A percentile compares a stretch with the other conserved stretches of the same genome.
These are phyloP conservation scores for Orbilia ellipsospora DNA, from an alignment of 2,329 filamentous ascomycete genomes.

Conservation along the genomic window DNA sequence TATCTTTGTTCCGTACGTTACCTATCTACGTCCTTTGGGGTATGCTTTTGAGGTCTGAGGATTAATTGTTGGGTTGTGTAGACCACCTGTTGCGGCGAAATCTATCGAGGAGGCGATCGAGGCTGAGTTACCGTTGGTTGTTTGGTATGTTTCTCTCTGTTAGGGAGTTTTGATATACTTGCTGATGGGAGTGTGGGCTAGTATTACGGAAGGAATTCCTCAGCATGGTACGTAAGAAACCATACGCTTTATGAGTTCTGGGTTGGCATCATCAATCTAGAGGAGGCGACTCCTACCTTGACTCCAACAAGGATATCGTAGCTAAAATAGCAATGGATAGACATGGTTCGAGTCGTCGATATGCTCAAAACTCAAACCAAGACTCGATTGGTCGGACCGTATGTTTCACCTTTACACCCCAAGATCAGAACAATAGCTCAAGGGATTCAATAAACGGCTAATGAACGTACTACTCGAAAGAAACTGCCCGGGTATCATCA, in stretches of 20 bases:
- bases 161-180: not conserved
- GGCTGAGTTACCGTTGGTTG: conserved; percentile 92
- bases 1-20: conserved; percentile 89
- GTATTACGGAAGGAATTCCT: conserved; percentile 95
- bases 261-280: not conserved
- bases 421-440: not conserved
- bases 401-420: conserved; percentile 5
- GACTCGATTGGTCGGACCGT: conserved; percentile 90
- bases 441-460: not conserved
- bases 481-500: conserved; percentile 98
- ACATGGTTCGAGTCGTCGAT: conserved; percentile 99
- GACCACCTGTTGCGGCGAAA: conserved; percentile 87
- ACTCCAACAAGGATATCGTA: not conserved
- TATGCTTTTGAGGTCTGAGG: not conserved
- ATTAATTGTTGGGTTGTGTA: conserved; percentile 63
- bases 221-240: conserved; percentile 78
- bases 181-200: conserved; percentile 53
- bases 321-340: conserved; percentile 64
- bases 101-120: conserved; percentile 96
- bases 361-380: conserved; percentile 98
- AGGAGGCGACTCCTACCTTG: too few species aligned
- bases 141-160: conserved; percentile 70
- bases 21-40: not conserved
- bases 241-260: conserved; percentile 9
- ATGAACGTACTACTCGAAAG: conserved; percentile 7